Percentiles rank a stretch among this genome's conserved stretches.
phyloP scores from a whole-genome alignment of 2,329 filamentous ascomycete species.

The Colletotrichum destructivum region DNA sequence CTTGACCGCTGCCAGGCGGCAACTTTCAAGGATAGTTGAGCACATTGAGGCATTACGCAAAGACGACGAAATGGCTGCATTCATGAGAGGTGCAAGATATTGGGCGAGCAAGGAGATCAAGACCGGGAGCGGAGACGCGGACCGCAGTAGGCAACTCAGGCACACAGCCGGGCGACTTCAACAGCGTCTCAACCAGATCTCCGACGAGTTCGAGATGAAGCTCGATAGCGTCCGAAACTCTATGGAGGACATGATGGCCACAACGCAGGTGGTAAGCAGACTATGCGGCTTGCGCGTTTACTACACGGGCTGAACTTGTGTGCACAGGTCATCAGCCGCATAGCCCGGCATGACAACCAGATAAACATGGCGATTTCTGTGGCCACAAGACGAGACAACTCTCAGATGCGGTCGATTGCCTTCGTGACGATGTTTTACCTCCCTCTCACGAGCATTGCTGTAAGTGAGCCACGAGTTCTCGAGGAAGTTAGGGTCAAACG shows the following conservation, averaged over 20 bases:
- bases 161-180: neutral
- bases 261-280: neutral
- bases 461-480: neutral
- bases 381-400: neutral
- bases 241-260: constrained; percentile 4
- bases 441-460: neutral
- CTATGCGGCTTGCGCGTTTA: no score
- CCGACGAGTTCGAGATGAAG: neutral
- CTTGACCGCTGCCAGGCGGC: neutral
- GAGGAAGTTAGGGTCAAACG: neutral
- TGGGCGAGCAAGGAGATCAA: neutral
- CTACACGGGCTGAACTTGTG: neutral
- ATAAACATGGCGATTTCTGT: neutral
- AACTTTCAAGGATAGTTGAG: neutral
- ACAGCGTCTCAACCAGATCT: neutral
- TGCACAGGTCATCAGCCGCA: neutral
- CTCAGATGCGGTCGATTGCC: neutral
- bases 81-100: neutral
- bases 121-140: neutral
- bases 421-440: neutral
- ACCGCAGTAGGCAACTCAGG: neutral
- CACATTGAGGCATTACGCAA: neutral
- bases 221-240: neutral
- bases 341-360: neutral
- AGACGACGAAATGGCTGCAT: neutral